Percentiles rank a stretch among this genome's conserved stretches.
Conservation (phyloP, 208 protist genomes). For the Crithidia acanthocephali region DNA sequence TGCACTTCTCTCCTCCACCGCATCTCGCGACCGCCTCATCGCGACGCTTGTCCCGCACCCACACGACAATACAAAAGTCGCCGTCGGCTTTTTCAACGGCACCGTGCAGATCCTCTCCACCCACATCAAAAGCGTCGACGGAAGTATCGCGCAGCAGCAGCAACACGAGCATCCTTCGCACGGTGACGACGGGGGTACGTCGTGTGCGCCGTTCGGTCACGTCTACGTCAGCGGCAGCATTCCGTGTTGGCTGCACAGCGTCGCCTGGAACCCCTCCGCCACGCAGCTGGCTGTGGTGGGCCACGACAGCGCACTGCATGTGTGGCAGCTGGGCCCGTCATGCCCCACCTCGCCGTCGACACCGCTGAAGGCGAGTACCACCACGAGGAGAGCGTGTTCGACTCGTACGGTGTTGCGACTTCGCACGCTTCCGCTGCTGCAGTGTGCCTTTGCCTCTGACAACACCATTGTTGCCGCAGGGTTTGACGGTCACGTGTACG, state of each 20-base stretch:
- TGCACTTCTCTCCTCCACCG: not conserved
- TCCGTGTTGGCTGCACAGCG: conserved; percentile 19
- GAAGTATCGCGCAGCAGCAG: not conserved
- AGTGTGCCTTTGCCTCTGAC: conserved; percentile 21
- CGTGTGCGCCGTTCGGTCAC: conserved; percentile 13
- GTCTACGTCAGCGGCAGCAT: conserved; percentile 7
- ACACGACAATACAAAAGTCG: conserved; percentile 46
- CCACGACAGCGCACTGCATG: conserved; percentile 29
- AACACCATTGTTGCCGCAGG: conserved; percentile 11
- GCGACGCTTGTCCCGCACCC: conserved; percentile 50
- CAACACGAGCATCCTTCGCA: not conserved
- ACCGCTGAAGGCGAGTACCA: too few relatives aligned
- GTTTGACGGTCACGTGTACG: conserved; percentile 26
- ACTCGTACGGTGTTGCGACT: conserved; percentile 9
- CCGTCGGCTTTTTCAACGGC: conserved; percentile 48
- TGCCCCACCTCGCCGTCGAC: not conserved
- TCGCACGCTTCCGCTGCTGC: conserved; percentile 19
- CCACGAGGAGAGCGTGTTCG: too few relatives aligned
- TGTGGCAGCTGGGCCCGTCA: conserved; percentile 12
- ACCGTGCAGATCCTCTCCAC: conserved; percentile 56
- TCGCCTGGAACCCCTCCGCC: conserved; percentile 23
- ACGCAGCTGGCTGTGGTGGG: conserved; percentile 24
- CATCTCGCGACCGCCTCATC: conserved; percentile 17
- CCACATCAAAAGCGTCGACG: conserved; percentile 59
- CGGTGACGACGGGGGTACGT: not conserved